phyloP scores from a whole-genome alignment of 2,329 filamentous ascomycete species.

The Clarireedia paspali region DNA sequence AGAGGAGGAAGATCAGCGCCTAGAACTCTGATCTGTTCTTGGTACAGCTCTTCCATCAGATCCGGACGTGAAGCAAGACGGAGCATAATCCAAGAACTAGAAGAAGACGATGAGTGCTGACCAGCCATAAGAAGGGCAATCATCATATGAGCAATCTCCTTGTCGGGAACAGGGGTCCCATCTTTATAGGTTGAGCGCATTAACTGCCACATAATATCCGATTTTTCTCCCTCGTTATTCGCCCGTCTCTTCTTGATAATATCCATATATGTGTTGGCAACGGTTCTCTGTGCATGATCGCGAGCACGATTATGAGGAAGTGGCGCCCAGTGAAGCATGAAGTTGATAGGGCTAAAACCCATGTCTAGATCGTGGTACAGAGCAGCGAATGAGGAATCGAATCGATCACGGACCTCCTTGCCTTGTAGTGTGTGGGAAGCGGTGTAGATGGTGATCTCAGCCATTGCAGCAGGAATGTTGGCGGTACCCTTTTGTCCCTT shows the following conservation, averaged over 20 bases:
- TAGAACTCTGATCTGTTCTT: slow-evolving; percentile 69
- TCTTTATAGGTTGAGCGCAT: slow-evolving; percentile 85
- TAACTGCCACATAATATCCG: slow-evolving; percentile 83
- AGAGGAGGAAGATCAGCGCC: slow-evolving; percentile 69
- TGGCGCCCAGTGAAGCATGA: slow-evolving; percentile 81
- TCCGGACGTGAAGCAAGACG: slow-evolving; percentile 71
- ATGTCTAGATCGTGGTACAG: slow-evolving; percentile 86
- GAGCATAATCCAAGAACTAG: slow-evolving; percentile 77
- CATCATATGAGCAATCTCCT: slow-evolving; percentile 88
- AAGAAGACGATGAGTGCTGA: slow-evolving; percentile 82
- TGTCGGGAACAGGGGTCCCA: slow-evolving; percentile 68
- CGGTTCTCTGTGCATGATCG: slow-evolving; percentile 70
- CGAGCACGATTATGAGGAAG: slow-evolving; percentile 82
- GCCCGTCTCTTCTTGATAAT: slow-evolving; percentile 63
- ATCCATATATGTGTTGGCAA: slow-evolving; percentile 75
- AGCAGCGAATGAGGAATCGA: slow-evolving; percentile 72
- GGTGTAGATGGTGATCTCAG: slow-evolving; percentile 84
- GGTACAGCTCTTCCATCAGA: slow-evolving; percentile 71
- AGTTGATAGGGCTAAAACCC: slow-evolving; percentile 85
- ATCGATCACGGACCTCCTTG: slow-evolving; percentile 70
- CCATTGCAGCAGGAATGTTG: slow-evolving; percentile 68
- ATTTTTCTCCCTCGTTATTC: slow-evolving; percentile 43
- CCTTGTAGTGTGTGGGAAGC: slow-evolving; percentile 81
- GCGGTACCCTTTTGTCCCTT: slow-evolving; percentile 60
- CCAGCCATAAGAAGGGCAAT: slow-evolving; percentile 89